Evolutionary conservation across 208 protist genomes (phyloP).

Genomic region (Acanthamoeba sp.): DNA sequence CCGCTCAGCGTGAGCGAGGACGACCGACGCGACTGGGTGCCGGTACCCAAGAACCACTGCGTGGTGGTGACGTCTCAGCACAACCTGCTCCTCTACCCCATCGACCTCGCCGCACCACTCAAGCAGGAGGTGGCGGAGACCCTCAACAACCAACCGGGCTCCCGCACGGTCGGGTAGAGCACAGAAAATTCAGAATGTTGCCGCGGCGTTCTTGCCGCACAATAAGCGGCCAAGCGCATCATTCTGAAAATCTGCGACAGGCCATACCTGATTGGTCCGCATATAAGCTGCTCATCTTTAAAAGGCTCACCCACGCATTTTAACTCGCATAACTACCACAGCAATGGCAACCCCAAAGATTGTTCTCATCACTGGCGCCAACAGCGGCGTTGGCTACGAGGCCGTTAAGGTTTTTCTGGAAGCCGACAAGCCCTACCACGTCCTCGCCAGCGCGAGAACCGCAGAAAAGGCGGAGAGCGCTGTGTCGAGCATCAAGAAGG

Average conservation of each 20-base stretch:
- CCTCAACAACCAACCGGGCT: too few species aligned
- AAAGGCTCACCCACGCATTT: too few species aligned
- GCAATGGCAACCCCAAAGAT: too few species aligned
- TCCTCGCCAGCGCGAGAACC: neutral
- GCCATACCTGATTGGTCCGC: too few species aligned
- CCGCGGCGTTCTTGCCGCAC: too few species aligned
- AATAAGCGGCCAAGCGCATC: too few species aligned
- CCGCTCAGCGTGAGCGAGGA: conserved; percentile 65
- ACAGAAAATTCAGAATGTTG: too few species aligned
- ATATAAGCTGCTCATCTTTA: too few species aligned
- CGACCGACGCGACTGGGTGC: conserved; percentile 70
- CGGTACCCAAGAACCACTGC: conserved; percentile 74
- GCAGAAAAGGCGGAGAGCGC: conserved; percentile 29
- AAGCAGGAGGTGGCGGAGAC: too few species aligned
- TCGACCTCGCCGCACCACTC: neutral
- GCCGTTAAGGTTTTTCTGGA: neutral
- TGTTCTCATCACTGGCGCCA: conserved; percentile 12
- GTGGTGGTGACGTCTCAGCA: conserved; percentile 49
- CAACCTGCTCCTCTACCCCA: conserved; percentile 75
- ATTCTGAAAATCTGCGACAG: too few species aligned
- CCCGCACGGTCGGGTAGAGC: too few species aligned
- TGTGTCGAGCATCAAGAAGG: neutral
- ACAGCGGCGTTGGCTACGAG: conserved; percentile 45
- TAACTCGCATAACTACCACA: too few species aligned
- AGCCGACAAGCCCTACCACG: neutral